Conservation (phyloP, 1,139 yeast species). For the Hansenula sp. region DNA sequence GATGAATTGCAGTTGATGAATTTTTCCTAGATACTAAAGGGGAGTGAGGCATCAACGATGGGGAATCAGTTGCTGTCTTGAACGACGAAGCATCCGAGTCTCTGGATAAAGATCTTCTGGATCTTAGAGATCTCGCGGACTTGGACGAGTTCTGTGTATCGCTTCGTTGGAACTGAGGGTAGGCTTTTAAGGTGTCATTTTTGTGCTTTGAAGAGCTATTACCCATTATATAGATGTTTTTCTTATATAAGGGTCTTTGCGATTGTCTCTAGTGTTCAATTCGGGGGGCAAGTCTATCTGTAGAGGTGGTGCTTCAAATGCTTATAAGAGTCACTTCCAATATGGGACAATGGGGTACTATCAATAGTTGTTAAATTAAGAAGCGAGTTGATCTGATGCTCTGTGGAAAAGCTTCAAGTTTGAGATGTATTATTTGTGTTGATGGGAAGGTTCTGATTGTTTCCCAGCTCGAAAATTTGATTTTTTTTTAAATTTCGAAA, state of each 20-base stretch:
- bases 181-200: slow-evolving; percentile 24
- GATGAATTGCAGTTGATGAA: slow-evolving; percentile 25
- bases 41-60: slow-evolving; percentile 27
- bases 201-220: slow-evolving; percentile 23
- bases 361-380: too few species aligned
- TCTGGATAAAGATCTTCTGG: slow-evolving; percentile 29
- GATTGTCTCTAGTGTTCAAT: too few species aligned
- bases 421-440: too few species aligned
- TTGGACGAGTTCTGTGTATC: slow-evolving; percentile 50
- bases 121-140: slow-evolving; percentile 44
- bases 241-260: background rate
- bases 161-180: slow-evolving; percentile 45
- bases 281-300: too few species aligned
- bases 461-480: too few species aligned
- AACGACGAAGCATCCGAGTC: slow-evolving; percentile 30
- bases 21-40: slow-evolving; percentile 39
- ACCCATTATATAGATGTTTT: slow-evolving; percentile 16
- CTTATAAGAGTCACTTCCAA: too few species aligned
- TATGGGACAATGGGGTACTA: too few species aligned
- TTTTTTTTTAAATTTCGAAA: background rate
- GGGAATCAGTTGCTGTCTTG: slow-evolving; percentile 25
- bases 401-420: too few species aligned
- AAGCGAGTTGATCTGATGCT: too few species aligned
- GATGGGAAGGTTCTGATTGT: background rate
- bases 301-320: too few species aligned